phyloP scores from a whole-genome alignment of 2,329 filamentous ascomycete species.

The Corynespora cassiicola region DNA sequence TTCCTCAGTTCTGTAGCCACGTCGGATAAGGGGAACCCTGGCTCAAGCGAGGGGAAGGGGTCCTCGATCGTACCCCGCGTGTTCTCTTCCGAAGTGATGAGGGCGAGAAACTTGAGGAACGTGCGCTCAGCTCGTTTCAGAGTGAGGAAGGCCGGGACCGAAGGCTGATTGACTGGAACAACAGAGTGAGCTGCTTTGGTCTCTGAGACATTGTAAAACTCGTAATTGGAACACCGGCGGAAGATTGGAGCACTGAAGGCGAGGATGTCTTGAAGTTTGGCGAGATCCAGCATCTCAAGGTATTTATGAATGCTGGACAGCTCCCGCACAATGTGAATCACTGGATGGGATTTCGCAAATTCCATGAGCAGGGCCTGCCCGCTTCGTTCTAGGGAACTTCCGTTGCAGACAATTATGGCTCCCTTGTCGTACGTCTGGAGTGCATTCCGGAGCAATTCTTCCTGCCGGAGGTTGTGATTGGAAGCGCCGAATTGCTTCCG shows the following conservation, averaged over 20 bases:
- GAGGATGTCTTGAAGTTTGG: slow-evolving; percentile 65
- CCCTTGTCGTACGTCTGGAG: slow-evolving; percentile 65
- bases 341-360: slow-evolving; percentile 69
- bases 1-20: slow-evolving; percentile 65
- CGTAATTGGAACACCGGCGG: slow-evolving; percentile 72
- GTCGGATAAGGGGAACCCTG: slow-evolving; percentile 69
- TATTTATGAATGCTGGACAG: slow-evolving; percentile 69
- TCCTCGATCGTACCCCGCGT: slow-evolving; percentile 28
- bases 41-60: slow-evolving; percentile 63
- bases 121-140: slow-evolving; percentile 73
- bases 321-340: slow-evolving; percentile 74
- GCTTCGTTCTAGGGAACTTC: slow-evolving; percentile 70
- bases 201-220: slow-evolving; percentile 79
- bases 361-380: slow-evolving; percentile 67
- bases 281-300: slow-evolving; percentile 59
- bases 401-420: slow-evolving; percentile 74
- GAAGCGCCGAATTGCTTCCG: slow-evolving; percentile 67
- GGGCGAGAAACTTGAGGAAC: slow-evolving; percentile 71
- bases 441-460: slow-evolving; percentile 66
- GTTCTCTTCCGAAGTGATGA: slow-evolving; percentile 61
- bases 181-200: slow-evolving; percentile 28
- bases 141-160: slow-evolving; percentile 65
- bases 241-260: slow-evolving; percentile 65
- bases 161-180: slow-evolving; percentile 34
- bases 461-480: slow-evolving; percentile 69